phyloP scores from a whole-genome alignment of 768 basidiomycete genomes.

The Hericium alpestre region DNA sequence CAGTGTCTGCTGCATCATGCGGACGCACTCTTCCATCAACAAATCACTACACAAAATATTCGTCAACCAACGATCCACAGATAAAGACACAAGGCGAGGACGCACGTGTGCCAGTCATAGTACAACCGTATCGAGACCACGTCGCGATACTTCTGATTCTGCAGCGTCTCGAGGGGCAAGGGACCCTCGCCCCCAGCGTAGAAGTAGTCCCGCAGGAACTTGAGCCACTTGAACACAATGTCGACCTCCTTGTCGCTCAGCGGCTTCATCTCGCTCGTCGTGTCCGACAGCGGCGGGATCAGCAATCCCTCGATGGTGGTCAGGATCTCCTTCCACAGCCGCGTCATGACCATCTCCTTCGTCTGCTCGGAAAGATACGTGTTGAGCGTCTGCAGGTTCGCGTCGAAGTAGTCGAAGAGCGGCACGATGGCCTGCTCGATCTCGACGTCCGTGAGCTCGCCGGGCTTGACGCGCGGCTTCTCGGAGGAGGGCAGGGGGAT shows the following conservation, averaged over 20 bases:
- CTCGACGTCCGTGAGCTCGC: constrained; percentile 83
- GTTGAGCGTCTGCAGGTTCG: constrained; percentile 84
- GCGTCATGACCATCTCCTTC: constrained; percentile 85
- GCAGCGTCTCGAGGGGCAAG: constrained; percentile 72
- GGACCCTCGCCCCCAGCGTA: constrained; percentile 90
- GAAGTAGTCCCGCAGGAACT: constrained; percentile 95
- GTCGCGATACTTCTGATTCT: constrained; percentile 93
- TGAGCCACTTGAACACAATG: constrained; percentile 97
- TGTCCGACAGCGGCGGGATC: constrained; percentile 82
- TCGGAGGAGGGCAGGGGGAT: constrained; percentile 66
- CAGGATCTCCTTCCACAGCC: constrained; percentile 94
- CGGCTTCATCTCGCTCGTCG: constrained; percentile 82
- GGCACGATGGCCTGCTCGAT: constrained; percentile 88
- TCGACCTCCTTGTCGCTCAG: constrained; percentile 94
- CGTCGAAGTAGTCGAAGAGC: constrained; percentile 93
- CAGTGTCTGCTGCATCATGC: constrained; percentile 85
- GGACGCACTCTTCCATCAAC: constrained; percentile 90
- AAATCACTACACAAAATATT: constrained; percentile 44
- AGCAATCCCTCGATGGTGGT: constrained; percentile 77
- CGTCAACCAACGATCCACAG: constrained; percentile 6
- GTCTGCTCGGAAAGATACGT: constrained; percentile 75
- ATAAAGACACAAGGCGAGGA: constrained; percentile 3
- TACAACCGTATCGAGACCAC: constrained; percentile 83
- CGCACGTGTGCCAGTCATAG: constrained; percentile 92
- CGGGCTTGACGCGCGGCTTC: constrained; percentile 67